These are phyloP conservation scores for Hanseniaspora thailandica DNA, from an alignment of 805 yeast genomes.

Conservation along the genomic window DNA sequence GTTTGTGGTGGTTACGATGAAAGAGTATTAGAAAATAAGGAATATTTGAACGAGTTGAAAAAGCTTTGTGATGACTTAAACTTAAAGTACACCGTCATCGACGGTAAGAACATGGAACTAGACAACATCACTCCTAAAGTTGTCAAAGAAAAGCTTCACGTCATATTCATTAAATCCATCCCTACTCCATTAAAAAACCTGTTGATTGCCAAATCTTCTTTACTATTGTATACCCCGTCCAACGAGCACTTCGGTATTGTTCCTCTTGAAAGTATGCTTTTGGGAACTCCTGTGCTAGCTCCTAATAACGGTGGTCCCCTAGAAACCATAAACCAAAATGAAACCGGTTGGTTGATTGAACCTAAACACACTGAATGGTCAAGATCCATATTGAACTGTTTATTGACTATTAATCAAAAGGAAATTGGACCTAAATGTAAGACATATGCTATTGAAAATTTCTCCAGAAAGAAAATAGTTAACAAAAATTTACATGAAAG, in stretches of 20 bases:
- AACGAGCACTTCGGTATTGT: slow-evolving; percentile 96
- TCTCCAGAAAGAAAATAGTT: slow-evolving; percentile 32
- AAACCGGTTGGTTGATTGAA: slow-evolving; percentile 56
- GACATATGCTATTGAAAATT: slow-evolving; percentile 26
- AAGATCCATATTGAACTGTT: slow-evolving; percentile 34
- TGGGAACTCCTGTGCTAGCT: slow-evolving; percentile 74
- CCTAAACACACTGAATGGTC: slow-evolving; percentile 40
- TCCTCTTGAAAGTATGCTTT: slow-evolving; percentile 87
- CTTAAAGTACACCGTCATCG: slow-evolving; percentile 30
- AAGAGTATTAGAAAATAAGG: slow-evolving; percentile 62
- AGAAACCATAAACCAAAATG: slow-evolving; percentile 47
- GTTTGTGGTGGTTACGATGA: slow-evolving; percentile 88
- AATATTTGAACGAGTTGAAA: slow-evolving; percentile 53
- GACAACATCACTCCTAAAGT: slow-evolving; percentile 29
- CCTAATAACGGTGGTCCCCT: slow-evolving; percentile 85
- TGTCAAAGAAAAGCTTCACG: slow-evolving; percentile 29
- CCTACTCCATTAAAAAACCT: slow-evolving; percentile 51
- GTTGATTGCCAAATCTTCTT: slow-evolving; percentile 44
- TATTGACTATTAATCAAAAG: slow-evolving; percentile 21
- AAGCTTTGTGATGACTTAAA: slow-evolving; percentile 35
- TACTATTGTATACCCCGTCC: slow-evolving; percentile 78
- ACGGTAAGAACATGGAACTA: slow-evolving; percentile 9
- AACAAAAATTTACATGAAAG: slow-evolving; percentile 30
- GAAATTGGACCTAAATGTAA: slow-evolving; percentile 25
- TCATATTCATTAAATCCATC: slow-evolving; percentile 73